Conservation (phyloP, 768 basidiomycete species). For the Exidia glandulosa region DNA sequence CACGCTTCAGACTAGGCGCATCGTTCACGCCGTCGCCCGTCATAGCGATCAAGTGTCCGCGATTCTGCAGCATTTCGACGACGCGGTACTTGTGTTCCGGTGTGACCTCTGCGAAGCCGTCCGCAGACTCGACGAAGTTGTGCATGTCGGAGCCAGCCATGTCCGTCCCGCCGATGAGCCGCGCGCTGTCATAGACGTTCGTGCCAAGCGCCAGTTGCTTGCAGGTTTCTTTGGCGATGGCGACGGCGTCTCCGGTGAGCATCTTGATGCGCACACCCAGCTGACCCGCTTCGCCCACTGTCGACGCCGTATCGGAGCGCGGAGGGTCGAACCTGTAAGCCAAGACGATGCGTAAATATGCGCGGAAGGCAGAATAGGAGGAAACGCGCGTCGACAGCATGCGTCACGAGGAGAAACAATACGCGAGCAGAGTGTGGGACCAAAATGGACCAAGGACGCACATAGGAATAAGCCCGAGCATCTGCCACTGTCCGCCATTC, state of each 20-base stretch:
- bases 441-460: not conserved
- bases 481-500: conserved; percentile 29
- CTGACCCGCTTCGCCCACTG: conserved; percentile 30
- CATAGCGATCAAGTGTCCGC: conserved; percentile 33
- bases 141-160: conserved; percentile 32
- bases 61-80: conserved; percentile 28
- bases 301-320: conserved; percentile 31
- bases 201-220: conserved; percentile 32
- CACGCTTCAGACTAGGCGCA: conserved; percentile 24
- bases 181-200: conserved; percentile 35
- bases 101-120: conserved; percentile 41
- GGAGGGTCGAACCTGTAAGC: conserved; percentile 33
- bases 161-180: conserved; percentile 29
- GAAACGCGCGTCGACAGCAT: no score
- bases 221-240: conserved; percentile 37
- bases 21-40: conserved; percentile 28
- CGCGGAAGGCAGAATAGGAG: no score
- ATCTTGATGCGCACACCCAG: conserved; percentile 39
- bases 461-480: conserved; percentile 33
- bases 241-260: conserved; percentile 41
- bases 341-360: conserved; percentile 1
- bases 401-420: no score
- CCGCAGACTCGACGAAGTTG: conserved; percentile 35
- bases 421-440: no score
- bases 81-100: conserved; percentile 33